Conservation (phyloP, 441 rosid genomes). For the Euphorbia celastroides region DNA sequence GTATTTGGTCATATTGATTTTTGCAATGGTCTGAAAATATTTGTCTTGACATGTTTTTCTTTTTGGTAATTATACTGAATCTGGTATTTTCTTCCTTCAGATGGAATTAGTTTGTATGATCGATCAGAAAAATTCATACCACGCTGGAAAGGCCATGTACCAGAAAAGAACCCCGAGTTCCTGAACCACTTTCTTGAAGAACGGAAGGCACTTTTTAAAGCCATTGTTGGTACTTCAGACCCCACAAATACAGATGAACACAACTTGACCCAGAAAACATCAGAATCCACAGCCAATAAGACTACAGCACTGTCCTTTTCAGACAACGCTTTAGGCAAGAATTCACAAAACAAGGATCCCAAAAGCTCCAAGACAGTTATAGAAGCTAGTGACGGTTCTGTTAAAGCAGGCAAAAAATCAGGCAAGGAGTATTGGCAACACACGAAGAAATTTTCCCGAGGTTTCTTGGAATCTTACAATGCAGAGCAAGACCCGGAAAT, state of each 20-base stretch:
- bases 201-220: slow-evolving; percentile 41
- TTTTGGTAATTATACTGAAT: slow-evolving; percentile 1
- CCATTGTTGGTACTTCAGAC: slow-evolving; percentile 28
- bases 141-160: slow-evolving; percentile 75
- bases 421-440: slow-evolving; percentile 93
- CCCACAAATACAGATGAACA: slow-evolving; percentile 37
- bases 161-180: slow-evolving; percentile 57
- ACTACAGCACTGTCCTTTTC: slow-evolving; percentile 31
- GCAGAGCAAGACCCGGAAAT: slow-evolving; percentile 81
- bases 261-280: slow-evolving; percentile 32
- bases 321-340: slow-evolving; percentile 24
- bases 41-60: not conserved
- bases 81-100: slow-evolving; percentile 32
- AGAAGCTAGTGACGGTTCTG: slow-evolving; percentile 85
- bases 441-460: slow-evolving; percentile 93
- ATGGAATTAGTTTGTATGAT: slow-evolving; percentile 82
- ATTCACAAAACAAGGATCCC: slow-evolving; percentile 21
- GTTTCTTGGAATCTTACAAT: slow-evolving; percentile 68
- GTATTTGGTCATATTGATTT: not conserved
- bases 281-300: slow-evolving; percentile 26
- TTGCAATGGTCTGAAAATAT: slow-evolving; percentile 5
- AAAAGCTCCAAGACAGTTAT: slow-evolving; percentile 51
- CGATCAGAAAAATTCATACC: slow-evolving; percentile 75
- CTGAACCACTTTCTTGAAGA: slow-evolving; percentile 45
- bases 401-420: slow-evolving; percentile 66